These are phyloP conservation scores for Oryza nivara DNA, from an alignment of 176 grass and related monocot genomes.

Conservation along the genomic window DNA sequence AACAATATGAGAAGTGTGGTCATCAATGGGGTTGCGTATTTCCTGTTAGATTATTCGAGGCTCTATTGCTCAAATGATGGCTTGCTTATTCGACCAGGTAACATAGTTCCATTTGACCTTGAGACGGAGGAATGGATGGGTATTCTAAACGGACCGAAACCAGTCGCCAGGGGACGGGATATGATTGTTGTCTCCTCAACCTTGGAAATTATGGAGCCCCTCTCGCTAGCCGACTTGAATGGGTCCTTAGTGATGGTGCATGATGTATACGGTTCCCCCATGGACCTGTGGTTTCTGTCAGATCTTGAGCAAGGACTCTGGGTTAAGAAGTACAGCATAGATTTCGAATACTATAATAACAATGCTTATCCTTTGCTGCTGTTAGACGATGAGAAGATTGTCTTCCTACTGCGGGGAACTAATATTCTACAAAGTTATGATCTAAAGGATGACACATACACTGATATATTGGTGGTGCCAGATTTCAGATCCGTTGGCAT, in stretches of 20 bases:
- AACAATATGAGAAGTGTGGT: neutral
- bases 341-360: neutral
- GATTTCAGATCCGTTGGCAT: neutral
- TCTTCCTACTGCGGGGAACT: neutral
- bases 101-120: constrained; percentile 18
- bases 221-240: constrained; percentile 31
- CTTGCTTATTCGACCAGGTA: neutral
- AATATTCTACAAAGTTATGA: neutral
- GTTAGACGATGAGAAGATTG: neutral
- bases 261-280: neutral
- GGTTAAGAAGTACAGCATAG: constrained; percentile 2
- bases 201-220: too few species aligned
- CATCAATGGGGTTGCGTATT: constrained; percentile 19
- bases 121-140: constrained; percentile 30
- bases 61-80: too few species aligned
- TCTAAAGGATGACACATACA: neutral
- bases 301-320: neutral
- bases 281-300: constrained; percentile 12
- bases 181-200: neutral
- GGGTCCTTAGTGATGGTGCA: constrained; percentile 11
- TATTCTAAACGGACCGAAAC: neutral
- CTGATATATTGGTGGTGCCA: neutral
- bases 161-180: neutral
- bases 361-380: neutral
- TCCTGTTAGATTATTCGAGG: neutral